Conservation (phyloP, 2,329 filamentous ascomycete genomes). For the Capronia epimyces region DNA sequence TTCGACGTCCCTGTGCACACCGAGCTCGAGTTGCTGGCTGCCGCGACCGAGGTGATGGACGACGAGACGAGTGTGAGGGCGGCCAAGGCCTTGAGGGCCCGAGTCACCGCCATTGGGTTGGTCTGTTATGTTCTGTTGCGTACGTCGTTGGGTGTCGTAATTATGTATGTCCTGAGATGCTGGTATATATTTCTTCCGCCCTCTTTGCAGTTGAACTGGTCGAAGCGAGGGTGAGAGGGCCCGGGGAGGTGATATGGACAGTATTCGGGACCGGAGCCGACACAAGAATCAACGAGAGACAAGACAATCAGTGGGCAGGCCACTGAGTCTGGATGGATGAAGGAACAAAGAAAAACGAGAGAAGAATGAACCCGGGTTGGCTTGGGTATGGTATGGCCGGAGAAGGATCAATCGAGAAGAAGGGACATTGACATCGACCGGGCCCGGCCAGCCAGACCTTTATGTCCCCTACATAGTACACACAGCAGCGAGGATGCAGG, state of each 20-base stretch:
- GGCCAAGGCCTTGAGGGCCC: slow-evolving; percentile 15
- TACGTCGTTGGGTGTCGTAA: no score
- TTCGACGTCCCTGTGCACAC: slow-evolving; percentile 19
- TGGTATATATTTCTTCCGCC: no score
- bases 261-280: slow-evolving; percentile 5
- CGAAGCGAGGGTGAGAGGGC: no score
- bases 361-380: no score
- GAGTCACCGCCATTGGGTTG: slow-evolving; percentile 19
- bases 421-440: neutral
- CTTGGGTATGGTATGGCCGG: no score
- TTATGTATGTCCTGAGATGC: slow-evolving; percentile 4
- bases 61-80: slow-evolving; percentile 22
- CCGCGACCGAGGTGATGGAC: slow-evolving; percentile 15
- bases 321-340: neutral
- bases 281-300: slow-evolving; percentile 14
- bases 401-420: slow-evolving; percentile 7
- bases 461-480: neutral
- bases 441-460: neutral
- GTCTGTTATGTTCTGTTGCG: no score
- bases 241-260: slow-evolving; percentile 1
- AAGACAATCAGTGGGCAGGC: slow-evolving; percentile 1
- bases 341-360: slow-evolving; percentile 2
- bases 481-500: no score
- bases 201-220: no score
- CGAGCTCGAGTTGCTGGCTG: slow-evolving; percentile 6